Evolutionary conservation across 768 basidiomycete species (phyloP).

Genomic region (Podaxis sp.): DNA sequence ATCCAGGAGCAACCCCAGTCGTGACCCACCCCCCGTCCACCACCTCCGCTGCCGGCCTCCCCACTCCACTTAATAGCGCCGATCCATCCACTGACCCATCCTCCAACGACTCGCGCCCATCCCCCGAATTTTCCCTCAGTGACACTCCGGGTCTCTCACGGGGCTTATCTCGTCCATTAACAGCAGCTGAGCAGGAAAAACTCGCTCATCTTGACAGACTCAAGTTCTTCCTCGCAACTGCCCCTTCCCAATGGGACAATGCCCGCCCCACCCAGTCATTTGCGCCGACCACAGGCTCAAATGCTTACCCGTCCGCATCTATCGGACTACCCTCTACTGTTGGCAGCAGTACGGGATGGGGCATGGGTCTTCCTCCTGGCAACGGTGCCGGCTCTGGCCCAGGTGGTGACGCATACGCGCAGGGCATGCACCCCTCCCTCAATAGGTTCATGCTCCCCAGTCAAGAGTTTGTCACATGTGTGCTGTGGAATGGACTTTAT

Average conservation of each 20-base stretch:
- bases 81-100: not conserved
- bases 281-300: conserved; percentile 10
- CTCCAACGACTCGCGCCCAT: conserved; percentile 6
- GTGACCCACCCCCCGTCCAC: conserved; percentile 13
- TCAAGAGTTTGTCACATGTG: conserved; percentile 85
- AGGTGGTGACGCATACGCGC: conserved; percentile 24
- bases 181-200: conserved; percentile 59
- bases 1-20: conserved; percentile 13
- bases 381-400: conserved; percentile 16
- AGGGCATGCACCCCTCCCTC: conserved; percentile 66
- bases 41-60: conserved; percentile 12
- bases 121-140: conserved; percentile 11
- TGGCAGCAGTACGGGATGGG: conserved; percentile 9
- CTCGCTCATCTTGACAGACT: conserved; percentile 76
- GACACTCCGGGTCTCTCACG: conserved; percentile 28
- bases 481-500: conserved; percentile 87
- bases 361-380: conserved; percentile 14
- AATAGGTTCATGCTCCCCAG: conserved; percentile 86
- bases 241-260: conserved; percentile 68
- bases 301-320: conserved; percentile 13
- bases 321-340: not conserved
- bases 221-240: conserved; percentile 87
- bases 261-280: conserved; percentile 22
- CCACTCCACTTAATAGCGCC: conserved; percentile 12
- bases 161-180: conserved; percentile 55